Base-by-base conservation (phyloP, 2,329 filamentous ascomycete species). In the Chrysoporthe austroafricana region DNA sequence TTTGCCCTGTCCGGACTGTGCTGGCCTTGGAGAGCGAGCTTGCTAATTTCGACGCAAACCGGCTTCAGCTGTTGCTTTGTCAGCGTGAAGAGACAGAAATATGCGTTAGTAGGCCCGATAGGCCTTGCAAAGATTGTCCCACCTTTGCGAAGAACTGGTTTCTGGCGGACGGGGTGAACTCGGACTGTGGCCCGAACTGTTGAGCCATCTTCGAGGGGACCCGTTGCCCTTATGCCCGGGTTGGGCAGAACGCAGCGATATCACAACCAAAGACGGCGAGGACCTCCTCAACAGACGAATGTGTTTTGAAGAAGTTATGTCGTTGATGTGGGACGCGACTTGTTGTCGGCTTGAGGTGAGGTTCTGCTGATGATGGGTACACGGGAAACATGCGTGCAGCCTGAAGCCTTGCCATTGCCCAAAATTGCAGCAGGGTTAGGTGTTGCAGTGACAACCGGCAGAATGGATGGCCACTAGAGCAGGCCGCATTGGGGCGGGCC, bases 21-120 rank as follows among this genome's bases (percentile, higher is more conserved):
- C 18, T 80, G 73, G 48, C 85, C 78, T 63, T 81, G 81, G 32
- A 89, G 81, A 1, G 85, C 83, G 64, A 88, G 77, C 74, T 87
- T 82, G 77, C 85, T 89, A 70, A 90, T 84, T 66, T 83, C 81
- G 66, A 90, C 81, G 72, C 88, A 90, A 71, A 79, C 83, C 75
- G 88, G 87, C 77, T 90, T 90, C 69, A 90, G 83, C 88, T 90
- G 57, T 14, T 18, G n/a, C 42, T 8, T 46, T 43, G 43, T 66
- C 18, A 66, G 63, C 63, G 57, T 11, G 34, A 3, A 18, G 8
- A 16, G n/a, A 26, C 8, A 1, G 6, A 26, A 32, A 16, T 21
- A 21, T 60, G n/a, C 4, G 42, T 36, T n/a, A 52, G 9, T 26
- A 32, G 48, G n/a, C 48, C 7, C 21, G n/a, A 4, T 13, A 9